Percentiles rank a stretch among this genome's conserved stretches.
phyloP scores from a whole-genome alignment of 257 asterid genomes.

The Ligustrum vulgare region DNA sequence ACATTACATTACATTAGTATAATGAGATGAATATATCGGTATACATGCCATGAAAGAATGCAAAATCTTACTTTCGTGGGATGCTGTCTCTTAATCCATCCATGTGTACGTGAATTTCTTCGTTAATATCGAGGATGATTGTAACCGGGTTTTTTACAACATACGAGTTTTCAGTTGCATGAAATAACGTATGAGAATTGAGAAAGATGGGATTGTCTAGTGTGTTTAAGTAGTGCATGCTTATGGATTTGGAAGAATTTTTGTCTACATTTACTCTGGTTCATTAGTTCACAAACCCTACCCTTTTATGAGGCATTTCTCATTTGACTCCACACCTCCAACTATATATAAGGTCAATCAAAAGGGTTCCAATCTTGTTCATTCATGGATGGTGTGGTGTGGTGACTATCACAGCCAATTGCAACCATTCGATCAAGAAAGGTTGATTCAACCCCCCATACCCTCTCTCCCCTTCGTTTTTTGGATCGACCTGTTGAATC shows the following conservation, averaged over 20 bases:
- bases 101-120: background rate
- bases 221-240: background rate
- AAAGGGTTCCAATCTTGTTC: background rate
- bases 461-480: background rate
- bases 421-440: background rate
- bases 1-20: background rate
- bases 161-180: background rate
- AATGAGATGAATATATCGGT: background rate
- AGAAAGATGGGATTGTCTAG: background rate
- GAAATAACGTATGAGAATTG: background rate
- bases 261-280: background rate
- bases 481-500: background rate
- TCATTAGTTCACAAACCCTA: background rate
- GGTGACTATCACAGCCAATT: background rate
- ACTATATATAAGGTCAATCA: background rate
- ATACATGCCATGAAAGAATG: background rate
- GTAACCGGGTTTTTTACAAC: background rate
- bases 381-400: background rate
- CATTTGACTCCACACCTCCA: slow-evolving; percentile 2
- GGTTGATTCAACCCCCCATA: background rate
- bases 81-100: background rate
- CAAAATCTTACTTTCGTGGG: background rate
- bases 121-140: background rate
- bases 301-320: background rate
- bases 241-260: background rate